Evolutionary conservation across 805 yeast genomes (phyloP).

Genomic region (Diddensiella santjacobensis): DNA sequence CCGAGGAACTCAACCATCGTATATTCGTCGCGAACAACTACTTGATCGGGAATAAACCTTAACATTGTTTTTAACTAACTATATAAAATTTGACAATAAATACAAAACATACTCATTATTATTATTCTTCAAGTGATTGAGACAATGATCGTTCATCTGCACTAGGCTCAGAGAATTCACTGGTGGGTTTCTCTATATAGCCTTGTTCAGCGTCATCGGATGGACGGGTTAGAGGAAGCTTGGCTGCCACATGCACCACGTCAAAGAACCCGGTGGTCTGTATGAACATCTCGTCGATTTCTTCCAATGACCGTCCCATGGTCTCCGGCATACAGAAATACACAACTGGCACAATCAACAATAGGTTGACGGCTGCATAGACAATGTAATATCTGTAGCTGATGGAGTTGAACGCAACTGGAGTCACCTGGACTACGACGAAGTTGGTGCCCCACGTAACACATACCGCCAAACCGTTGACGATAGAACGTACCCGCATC

Average conservation of each 20-base stretch:
- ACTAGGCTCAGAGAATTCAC: neutral
- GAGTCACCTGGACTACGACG: conserved; percentile 49
- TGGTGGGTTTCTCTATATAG: neutral
- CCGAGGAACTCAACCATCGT: too few relatives aligned
- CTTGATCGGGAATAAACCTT: too few relatives aligned
- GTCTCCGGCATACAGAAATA: conserved; percentile 44
- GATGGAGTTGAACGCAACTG: conserved; percentile 11
- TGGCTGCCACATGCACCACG: conserved; percentile 1
- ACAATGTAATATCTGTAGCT: conserved; percentile 8
- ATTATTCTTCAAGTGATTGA: neutral
- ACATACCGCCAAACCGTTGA: conserved; percentile 34
- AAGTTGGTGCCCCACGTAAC: conserved; percentile 63
- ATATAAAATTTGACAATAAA: too few relatives aligned
- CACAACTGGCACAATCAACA: conserved; percentile 37
- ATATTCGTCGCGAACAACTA: too few relatives aligned
- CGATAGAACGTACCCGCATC: conserved; percentile 43
- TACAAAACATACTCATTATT: too few relatives aligned
- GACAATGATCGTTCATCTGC: neutral
- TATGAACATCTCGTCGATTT: conserved; percentile 34
- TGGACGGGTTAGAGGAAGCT: neutral
- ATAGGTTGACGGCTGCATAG: conserved; percentile 14
- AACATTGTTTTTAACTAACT: too few relatives aligned
- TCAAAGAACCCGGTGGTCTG: conserved; percentile 1
- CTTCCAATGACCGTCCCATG: conserved; percentile 44
- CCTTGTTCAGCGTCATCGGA: neutral